A percentile compares a stretch with the other conserved stretches of the same genome.
Conservation (phyloP, 2,329 filamentous ascomycete species). For the Epichloe brachyelytri region DNA sequence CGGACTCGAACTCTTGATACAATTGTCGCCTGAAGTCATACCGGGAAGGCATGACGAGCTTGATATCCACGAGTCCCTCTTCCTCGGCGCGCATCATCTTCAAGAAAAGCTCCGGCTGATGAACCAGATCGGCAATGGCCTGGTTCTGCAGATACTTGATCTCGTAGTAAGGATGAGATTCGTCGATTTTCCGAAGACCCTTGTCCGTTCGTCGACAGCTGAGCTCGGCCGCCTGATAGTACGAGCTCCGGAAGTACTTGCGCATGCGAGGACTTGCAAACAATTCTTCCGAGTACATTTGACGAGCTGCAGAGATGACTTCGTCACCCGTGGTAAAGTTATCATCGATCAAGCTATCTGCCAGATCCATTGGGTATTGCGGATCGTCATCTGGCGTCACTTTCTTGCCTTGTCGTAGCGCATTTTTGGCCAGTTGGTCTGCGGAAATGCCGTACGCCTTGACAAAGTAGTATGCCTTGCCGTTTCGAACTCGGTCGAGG, state of each 20-base stretch:
- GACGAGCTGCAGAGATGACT: constrained; percentile 66
- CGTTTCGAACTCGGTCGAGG: constrained; percentile 72
- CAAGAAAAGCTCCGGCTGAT: constrained; percentile 77
- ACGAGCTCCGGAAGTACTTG: constrained; percentile 70
- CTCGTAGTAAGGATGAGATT: constrained; percentile 92
- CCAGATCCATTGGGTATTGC: constrained; percentile 71
- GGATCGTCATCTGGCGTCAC: constrained; percentile 75
- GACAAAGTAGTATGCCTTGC: constrained; percentile 70
- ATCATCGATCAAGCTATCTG: constrained; percentile 61
- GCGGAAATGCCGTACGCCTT: constrained; percentile 82
- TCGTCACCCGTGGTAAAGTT: constrained; percentile 65
- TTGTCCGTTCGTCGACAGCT: constrained; percentile 90
- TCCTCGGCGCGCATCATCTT: constrained; percentile 97
- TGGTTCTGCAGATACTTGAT: constrained; percentile 94
- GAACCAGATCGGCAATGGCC: constrained; percentile 67
- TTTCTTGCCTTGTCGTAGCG: constrained; percentile 63
- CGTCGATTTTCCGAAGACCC: constrained; percentile 83
- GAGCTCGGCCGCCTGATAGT: constrained; percentile 72
- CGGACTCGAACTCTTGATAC: constrained; percentile 75
- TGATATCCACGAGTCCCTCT: constrained; percentile 81
- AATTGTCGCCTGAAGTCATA: constrained; percentile 65
- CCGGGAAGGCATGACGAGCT: constrained; percentile 62
- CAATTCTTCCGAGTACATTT: constrained; percentile 85
- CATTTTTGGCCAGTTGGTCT: constrained; percentile 79
- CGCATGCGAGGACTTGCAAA: constrained; percentile 80